Evolutionary conservation across 176 grass and related monocot genomes (phyloP).

Genomic region (Musa itinerans): DNA sequence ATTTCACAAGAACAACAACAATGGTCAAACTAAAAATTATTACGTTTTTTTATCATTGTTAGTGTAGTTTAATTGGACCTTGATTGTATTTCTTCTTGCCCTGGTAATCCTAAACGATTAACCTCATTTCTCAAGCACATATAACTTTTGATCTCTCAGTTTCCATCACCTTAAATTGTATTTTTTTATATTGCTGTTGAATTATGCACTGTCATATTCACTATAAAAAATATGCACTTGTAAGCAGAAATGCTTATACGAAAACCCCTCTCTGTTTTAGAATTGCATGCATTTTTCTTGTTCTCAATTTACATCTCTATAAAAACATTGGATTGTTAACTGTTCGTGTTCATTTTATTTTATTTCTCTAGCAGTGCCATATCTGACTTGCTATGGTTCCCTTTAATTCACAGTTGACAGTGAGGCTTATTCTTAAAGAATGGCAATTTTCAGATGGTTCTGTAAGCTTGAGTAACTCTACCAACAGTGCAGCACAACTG

Average conservation of each 20-base stretch:
- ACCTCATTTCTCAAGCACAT: not conserved
- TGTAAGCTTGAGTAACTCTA: conserved; percentile 45
- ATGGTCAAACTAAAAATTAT: not conserved
- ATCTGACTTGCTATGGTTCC: conserved; percentile 6
- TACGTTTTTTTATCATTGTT: not conserved
- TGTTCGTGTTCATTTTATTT: not conserved
- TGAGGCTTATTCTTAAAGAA: conserved; percentile 76
- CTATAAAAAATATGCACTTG: not conserved
- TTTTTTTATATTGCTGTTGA: not conserved
- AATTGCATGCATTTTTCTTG: not conserved
- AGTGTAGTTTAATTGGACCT: not conserved
- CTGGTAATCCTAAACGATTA: not conserved
- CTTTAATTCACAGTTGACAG: conserved; percentile 53
- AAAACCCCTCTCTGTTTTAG: not conserved
- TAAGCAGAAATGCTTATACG: not conserved
- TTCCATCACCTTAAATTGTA: not conserved
- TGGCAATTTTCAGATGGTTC: conserved; percentile 97
- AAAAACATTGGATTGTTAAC: not conserved
- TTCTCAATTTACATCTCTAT: not conserved
- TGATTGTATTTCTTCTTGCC: not conserved
- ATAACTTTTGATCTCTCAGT: not conserved
- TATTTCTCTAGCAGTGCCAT: conserved; percentile 5
- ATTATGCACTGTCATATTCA: not conserved
- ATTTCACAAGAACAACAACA: not conserved
- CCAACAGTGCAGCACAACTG: conserved; percentile 22